A percentile compares a stretch with the other conserved stretches of the same genome.
Evolutionary conservation across 2,329 filamentous ascomycete genomes (phyloP).

Genomic region (Sporothrix curviconia): DNA sequence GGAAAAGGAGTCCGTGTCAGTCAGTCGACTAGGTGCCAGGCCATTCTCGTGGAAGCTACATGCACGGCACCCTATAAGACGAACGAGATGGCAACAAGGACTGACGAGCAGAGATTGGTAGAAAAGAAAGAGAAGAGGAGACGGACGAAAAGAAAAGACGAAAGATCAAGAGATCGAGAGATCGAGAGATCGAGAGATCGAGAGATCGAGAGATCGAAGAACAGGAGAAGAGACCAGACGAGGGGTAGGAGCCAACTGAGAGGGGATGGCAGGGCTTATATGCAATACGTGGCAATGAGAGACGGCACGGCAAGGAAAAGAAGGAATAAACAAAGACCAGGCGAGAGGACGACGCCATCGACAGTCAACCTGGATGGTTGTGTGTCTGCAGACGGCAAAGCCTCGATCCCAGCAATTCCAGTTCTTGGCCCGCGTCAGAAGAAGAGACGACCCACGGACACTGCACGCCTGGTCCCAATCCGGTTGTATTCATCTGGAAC

Average conservation of each 20-base stretch:
- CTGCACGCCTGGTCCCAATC: not conserved
- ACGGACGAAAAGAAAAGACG: not conserved
- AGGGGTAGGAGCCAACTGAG: not conserved
- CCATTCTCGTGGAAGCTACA: too few species aligned
- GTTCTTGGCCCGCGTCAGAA: constrained; percentile 2
- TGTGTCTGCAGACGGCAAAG: too few species aligned
- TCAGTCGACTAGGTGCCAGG: too few species aligned
- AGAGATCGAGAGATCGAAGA: not conserved
- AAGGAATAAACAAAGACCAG: not conserved
- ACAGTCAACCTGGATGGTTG: not conserved
- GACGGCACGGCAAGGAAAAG: not conserved
- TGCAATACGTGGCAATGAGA: not conserved
- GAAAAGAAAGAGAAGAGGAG: not conserved
- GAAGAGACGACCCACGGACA: constrained; percentile 7
- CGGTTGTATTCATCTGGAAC: constrained; percentile 9
- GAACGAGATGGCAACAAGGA: too few species aligned
- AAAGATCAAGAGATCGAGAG: not conserved
- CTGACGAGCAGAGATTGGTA: too few species aligned
- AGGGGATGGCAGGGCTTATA: not conserved
- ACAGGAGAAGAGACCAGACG: constrained; percentile 4
- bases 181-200: not conserved
- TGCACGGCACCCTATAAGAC: too few species aligned
- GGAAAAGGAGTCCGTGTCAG: not conserved
- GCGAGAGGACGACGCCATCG: not conserved
- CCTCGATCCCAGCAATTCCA: too few species aligned